Percentiles rank a stretch among this genome's conserved stretches.
Conservation (phyloP, 2,329 filamentous ascomycete species). For the Colletotrichum musae region DNA sequence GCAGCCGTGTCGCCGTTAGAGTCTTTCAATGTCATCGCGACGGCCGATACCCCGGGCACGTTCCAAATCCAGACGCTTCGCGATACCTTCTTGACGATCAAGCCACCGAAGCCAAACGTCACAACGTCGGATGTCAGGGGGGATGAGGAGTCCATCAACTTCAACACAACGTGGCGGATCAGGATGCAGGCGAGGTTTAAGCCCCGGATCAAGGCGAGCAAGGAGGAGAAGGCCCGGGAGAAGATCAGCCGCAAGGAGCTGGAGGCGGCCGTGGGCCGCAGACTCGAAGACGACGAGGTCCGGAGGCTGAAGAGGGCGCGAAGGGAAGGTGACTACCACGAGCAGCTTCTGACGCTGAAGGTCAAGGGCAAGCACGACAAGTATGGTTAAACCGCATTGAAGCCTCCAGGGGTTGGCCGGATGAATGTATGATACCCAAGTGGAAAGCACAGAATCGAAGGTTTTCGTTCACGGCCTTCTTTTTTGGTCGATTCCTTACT, state of each 20-base stretch:
- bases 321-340: conserved; percentile 90
- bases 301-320: conserved; percentile 85
- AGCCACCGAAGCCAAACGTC: conserved; percentile 65
- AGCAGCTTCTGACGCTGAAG: conserved; percentile 87
- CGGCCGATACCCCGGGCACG: conserved; percentile 75
- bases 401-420: not conserved
- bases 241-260: conserved; percentile 90
- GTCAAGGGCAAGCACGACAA: conserved; percentile 96
- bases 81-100: conserved; percentile 78
- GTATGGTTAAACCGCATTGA: conserved; percentile 59
- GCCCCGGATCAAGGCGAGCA: conserved; percentile 82
- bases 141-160: conserved; percentile 77
- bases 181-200: conserved; percentile 98
- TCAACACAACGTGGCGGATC: conserved; percentile 81
- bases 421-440: conserved; percentile 33
- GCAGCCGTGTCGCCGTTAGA: conserved; percentile 90
- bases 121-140: conserved; percentile 78
- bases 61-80: conserved; percentile 83
- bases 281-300: conserved; percentile 88
- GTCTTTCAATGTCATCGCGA: conserved; percentile 79
- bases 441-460: conserved; percentile 5
- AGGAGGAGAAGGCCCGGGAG: conserved; percentile 86
- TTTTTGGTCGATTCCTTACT: not conserved
- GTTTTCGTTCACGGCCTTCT: not conserved
- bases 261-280: conserved; percentile 83